These are phyloP conservation scores for Pleodorina starrii DNA, from an alignment of 139 green algal genomes.

Conservation along the genomic window DNA sequence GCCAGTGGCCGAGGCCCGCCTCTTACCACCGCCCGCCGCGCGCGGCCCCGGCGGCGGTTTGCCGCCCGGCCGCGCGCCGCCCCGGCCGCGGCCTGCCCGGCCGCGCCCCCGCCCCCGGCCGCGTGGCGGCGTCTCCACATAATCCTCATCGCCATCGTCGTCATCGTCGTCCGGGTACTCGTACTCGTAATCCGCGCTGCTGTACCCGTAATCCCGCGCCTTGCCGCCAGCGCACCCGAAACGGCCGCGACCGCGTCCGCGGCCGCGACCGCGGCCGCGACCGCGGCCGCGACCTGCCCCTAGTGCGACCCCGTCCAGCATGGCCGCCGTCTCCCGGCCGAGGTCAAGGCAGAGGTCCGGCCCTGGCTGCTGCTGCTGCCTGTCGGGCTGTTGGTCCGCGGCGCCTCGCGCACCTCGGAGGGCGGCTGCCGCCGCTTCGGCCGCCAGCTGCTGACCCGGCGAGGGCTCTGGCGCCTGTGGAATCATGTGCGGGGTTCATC, in stretches of 20 bases:
- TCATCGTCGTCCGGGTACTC: neutral
- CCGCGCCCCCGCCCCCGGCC: neutral
- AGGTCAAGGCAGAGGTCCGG: neutral
- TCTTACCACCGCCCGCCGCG: neutral
- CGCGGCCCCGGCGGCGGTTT: neutral
- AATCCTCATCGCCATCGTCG: constrained; percentile 14
- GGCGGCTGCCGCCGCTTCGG: neutral
- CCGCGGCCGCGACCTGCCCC: neutral
- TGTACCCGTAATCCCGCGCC: neutral
- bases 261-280: neutral
- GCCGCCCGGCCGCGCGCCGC: neutral
- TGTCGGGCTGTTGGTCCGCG: neutral
- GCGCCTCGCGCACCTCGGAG: neutral
- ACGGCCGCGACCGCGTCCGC: neutral
- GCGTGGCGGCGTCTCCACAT: neutral
- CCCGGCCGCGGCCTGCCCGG: neutral
- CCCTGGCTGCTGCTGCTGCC: neutral
- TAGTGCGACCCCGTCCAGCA: too few species aligned
- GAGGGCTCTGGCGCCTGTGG: neutral
- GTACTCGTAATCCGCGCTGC: neutral
- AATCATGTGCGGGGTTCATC: too few species aligned
- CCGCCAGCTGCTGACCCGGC: neutral
- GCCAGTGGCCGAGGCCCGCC: neutral
- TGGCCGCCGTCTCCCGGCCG: neutral
- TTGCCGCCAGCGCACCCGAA: neutral